A percentile compares a stretch with the other conserved stretches of the same genome.
Conservation (phyloP, 2,329 filamentous ascomycete genomes). For the Tolypocladium tropicale region DNA sequence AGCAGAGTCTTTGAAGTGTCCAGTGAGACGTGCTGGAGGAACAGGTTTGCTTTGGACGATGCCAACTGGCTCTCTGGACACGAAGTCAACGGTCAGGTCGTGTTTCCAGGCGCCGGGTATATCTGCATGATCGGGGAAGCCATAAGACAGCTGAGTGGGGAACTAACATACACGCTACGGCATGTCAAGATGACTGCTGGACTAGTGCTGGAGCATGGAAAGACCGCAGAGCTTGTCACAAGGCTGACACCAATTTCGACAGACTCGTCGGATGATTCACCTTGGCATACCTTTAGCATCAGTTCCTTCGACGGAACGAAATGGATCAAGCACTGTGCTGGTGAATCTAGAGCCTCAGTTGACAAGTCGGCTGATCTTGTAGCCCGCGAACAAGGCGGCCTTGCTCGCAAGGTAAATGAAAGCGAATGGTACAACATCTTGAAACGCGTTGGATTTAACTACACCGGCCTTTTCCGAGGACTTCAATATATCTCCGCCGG, state of each 20-base stretch:
- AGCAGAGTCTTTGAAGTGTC: constrained; percentile 1
- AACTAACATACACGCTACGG: background rate
- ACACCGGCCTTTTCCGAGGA: constrained; percentile 1
- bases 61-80: constrained; percentile 28
- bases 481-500: background rate
- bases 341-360: constrained; percentile 4
- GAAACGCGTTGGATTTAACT: constrained; percentile 2
- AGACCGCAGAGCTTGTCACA: constrained; percentile 18
- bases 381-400: background rate
- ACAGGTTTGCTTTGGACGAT: constrained; percentile 9
- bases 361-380: constrained; percentile 1
- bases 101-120: constrained; percentile 29
- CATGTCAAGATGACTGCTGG: constrained; percentile 15
- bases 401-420: constrained; percentile 1
- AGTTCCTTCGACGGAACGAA: constrained; percentile 13
- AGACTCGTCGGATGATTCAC: constrained; percentile 10
- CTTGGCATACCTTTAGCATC: constrained; percentile 18
- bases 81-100: constrained; percentile 16
- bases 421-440: constrained; percentile 1
- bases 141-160: constrained; percentile 6
- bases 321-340: constrained; percentile 19
- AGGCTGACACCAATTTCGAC: constrained; percentile 10
- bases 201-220: constrained; percentile 16
- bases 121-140: constrained; percentile 22
- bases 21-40: constrained; percentile 12